phyloP scores from a whole-genome alignment of 2,329 filamentous ascomycete genomes.

The Verticillium alfalfae region DNA sequence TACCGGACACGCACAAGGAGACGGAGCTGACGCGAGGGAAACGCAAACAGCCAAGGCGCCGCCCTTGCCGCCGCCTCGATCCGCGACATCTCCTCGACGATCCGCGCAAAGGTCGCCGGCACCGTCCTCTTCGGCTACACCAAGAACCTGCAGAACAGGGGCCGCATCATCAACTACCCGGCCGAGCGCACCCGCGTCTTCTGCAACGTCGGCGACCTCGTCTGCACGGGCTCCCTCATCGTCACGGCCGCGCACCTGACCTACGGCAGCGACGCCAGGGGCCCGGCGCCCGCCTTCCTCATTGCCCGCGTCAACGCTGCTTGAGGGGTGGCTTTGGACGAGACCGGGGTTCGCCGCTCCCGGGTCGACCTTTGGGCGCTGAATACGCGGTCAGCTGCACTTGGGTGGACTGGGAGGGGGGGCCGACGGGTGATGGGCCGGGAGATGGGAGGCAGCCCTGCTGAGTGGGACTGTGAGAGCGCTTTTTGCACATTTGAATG shows the following conservation, averaged over 20 bases:
- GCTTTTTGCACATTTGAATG: background rate
- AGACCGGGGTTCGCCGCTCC: background rate
- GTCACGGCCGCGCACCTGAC: conserved; percentile 26
- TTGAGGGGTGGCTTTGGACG: background rate
- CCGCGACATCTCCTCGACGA: conserved; percentile 11
- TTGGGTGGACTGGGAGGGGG: background rate
- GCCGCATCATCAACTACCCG: conserved; percentile 27
- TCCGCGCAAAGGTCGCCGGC: conserved; percentile 12
- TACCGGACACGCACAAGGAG: too few species aligned
- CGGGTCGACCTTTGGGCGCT: background rate
- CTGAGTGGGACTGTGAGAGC: background rate
- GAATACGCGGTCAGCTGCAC: background rate
- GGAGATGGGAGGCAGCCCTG: background rate
- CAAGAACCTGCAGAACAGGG: conserved; percentile 33
- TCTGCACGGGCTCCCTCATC: conserved; percentile 27
- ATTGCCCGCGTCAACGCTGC: conserved; percentile 9
- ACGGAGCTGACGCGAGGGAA: conserved; percentile 4
- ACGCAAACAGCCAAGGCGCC: conserved; percentile 21
- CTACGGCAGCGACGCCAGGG: conserved; percentile 13
- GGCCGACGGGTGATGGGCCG: background rate
- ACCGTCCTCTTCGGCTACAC: conserved; percentile 18
- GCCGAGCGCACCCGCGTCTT: conserved; percentile 27
- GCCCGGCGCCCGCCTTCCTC: conserved; percentile 14
- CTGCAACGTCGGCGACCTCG: conserved; percentile 30
- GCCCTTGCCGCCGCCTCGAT: conserved; percentile 18